A percentile compares a stretch with the other conserved stretches of the same genome.
Conservation (phyloP, 1,139 yeast species). For the Hansenula anomala region DNA sequence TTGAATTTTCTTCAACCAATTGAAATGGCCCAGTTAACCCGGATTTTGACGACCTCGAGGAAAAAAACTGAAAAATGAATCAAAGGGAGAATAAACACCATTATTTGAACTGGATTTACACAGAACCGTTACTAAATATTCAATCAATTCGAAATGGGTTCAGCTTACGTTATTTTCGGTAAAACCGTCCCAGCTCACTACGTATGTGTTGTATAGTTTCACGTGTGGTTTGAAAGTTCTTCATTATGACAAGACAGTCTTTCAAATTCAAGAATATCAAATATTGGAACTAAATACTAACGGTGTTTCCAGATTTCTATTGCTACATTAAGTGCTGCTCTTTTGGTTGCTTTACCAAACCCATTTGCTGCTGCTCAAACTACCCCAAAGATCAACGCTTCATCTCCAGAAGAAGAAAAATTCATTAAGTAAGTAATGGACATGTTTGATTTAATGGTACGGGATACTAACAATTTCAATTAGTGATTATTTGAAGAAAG, state of each 20-base stretch:
- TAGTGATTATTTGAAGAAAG: constrained; percentile 36
- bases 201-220: no score
- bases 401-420: constrained; percentile 84
- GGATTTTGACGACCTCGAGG: neutral
- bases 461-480: no score
- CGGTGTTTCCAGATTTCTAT: constrained; percentile 44
- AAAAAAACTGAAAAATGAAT: constrained; percentile 1
- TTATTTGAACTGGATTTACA: no score
- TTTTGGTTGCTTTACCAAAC: constrained; percentile 56
- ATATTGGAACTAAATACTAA: neutral
- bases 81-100: neutral
- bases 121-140: neutral
- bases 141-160: constrained; percentile 50
- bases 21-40: constrained; percentile 2
- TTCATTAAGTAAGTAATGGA: constrained; percentile 49
- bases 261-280: no score
- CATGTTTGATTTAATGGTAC: no score
- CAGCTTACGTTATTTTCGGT: constrained; percentile 75
- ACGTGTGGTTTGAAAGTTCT: no score
- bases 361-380: constrained; percentile 62
- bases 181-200: constrained; percentile 71
- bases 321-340: constrained; percentile 63
- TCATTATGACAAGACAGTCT: no score
- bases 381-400: constrained; percentile 68
- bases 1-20: constrained; percentile 4